Percentiles rank a stretch among this genome's conserved stretches.
Evolutionary conservation across 1,284 basidiomycete species (phyloP).

Genomic region (Rhodotorula sp.): DNA sequence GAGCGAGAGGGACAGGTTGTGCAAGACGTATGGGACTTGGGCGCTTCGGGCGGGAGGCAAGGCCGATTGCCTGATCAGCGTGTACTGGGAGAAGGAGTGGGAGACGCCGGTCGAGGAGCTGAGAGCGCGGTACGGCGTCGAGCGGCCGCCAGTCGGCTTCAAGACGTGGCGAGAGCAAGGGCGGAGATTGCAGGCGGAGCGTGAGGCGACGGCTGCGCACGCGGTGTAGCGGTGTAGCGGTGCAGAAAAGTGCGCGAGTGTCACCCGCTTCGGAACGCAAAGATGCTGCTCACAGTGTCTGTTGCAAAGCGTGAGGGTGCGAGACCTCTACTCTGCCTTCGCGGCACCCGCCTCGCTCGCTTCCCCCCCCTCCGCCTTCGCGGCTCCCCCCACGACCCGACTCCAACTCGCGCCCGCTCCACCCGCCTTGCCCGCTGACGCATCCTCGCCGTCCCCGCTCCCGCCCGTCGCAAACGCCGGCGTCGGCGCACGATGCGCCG

Average conservation of each 20-base stretch:
- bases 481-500: not conserved
- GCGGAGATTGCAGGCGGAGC: conserved; percentile 47
- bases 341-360: not conserved
- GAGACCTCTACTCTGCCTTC: not conserved
- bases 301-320: not conserved
- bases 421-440: no score
- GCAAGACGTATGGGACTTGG: conserved; percentile 84
- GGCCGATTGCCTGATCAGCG: conserved; percentile 71
- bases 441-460: not conserved
- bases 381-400: no score
- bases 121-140: conserved; percentile 75
- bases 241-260: not conserved
- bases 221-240: not conserved
- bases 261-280: no score
- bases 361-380: not conserved
- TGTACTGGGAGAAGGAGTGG: conserved; percentile 97
- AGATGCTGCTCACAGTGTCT: not conserved
- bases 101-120: conserved; percentile 75
- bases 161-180: conserved; percentile 50
- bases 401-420: no score
- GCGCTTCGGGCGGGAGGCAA: conserved; percentile 73
- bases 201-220: not conserved
- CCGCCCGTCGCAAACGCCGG: not conserved
- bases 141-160: conserved; percentile 51
- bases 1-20: conserved; percentile 57